Conservation (phyloP, 257 asterid species). For the Solanum tarapatanum region DNA sequence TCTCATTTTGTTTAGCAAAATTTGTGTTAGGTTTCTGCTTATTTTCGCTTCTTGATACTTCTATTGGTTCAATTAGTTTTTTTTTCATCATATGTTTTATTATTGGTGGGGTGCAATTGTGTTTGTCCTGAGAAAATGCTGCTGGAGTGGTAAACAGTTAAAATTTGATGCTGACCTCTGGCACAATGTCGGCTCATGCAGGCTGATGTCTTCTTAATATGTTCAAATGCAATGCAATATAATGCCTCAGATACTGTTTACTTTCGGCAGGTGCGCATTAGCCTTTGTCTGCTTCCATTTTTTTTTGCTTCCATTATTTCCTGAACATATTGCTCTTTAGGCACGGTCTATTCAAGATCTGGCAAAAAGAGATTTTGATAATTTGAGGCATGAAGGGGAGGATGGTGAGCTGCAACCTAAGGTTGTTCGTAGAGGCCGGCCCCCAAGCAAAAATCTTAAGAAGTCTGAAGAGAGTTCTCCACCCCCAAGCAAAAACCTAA, state of each 20-base stretch:
- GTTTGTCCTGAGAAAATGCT: background rate
- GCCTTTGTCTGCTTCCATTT: background rate
- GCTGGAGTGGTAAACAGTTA: background rate
- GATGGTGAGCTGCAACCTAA: constrained; percentile 89
- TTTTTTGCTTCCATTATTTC: background rate
- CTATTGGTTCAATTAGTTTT: background rate
- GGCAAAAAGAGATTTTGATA: constrained; percentile 73
- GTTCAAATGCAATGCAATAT: constrained; percentile 91
- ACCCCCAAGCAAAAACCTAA: constrained; percentile 71
- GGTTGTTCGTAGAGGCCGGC: constrained; percentile 91
- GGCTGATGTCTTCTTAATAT: constrained; percentile 84
- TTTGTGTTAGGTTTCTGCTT: background rate
- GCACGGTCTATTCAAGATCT: constrained; percentile 82
- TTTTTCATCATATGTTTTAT: background rate
- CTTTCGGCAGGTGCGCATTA: constrained; percentile 65
- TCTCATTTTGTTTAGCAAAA: background rate
- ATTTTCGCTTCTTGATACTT: background rate
- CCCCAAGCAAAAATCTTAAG: constrained; percentile 60
- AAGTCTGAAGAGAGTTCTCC: constrained; percentile 17
- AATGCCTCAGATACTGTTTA: constrained; percentile 76
- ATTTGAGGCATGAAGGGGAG: constrained; percentile 79
- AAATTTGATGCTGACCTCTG: background rate
- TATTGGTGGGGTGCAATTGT: background rate
- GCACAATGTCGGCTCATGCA: constrained; percentile 21
- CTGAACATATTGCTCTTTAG: constrained; percentile 23